Evolutionary conservation across 1,284 basidiomycete species (phyloP), one percentile per base, ranked within the genome.

Genomic region (Rhodotorula glutinis): DNA sequence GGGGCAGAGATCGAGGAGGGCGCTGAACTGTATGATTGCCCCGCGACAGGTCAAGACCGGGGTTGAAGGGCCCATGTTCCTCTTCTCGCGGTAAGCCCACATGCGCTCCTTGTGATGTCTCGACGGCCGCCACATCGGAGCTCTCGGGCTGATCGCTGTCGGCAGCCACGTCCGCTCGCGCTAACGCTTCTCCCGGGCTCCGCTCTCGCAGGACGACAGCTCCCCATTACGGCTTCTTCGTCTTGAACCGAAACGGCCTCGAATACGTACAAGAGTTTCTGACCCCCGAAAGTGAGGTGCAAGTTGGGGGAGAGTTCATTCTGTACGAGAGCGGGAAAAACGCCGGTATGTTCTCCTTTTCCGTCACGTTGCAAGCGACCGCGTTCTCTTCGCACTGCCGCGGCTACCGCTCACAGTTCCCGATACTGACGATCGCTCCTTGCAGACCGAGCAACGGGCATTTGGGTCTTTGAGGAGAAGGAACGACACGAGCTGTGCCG

Each of bases 11-110:
- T 3, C 21, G 29, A 40, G 14, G 2, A 21, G 27, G 3, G 13
- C 17, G 30, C 38, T 44, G 17, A 29, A 11, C 11, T 25, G 29
- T 25, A 16, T 29, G 13, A 21, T 13, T 21, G 25, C 13, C 30
- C 43, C 4, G 11, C 2, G 4, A 16, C 65, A 75, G 90, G 85
- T 87, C 79, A 92, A 92, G 79, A 86, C 89, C 62, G 89, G 90
- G 33, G 89, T 83, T 74, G 91, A 93, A 78, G 91, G 91, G 3
- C 88, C 86, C 75, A 89, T 93, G 85, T 93, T 94, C 79, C 81
- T 94, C 66, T 92, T 89, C 76, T 88, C 91, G 77, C 83, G 90
- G 88, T 90, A 75, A 70, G 85, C 77, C 23, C 30, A 38, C 21
- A 17, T 5, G 2, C 2, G 16, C 27, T 5, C 3, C 16, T 8